Conservation (phyloP, 768 basidiomycete genomes). For the Butyriboletus loyo region DNA sequence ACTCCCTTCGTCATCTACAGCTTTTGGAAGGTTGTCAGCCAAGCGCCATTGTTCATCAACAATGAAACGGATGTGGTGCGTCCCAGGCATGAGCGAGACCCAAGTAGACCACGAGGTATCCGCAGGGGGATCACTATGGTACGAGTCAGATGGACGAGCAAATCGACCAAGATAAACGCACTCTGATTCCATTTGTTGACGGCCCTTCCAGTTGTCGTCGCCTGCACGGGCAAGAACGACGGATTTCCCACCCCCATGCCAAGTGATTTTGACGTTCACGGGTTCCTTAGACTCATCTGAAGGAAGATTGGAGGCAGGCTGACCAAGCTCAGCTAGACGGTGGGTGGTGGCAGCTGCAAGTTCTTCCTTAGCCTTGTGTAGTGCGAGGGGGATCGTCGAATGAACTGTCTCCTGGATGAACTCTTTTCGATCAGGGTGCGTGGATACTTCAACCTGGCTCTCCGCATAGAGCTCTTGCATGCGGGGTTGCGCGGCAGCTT, state of each 20-base stretch:
- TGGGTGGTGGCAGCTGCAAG: slow-evolving; percentile 14
- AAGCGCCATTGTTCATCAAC: slow-evolving; percentile 88
- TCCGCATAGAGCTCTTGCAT: slow-evolving; percentile 47
- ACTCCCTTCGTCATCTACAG: slow-evolving; percentile 91
- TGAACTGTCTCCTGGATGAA: slow-evolving; percentile 59
- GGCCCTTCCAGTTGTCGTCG: slow-evolving; percentile 73
- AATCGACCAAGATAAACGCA: slow-evolving; percentile 33
- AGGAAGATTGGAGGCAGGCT: slow-evolving; percentile 15
- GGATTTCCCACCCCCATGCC: slow-evolving; percentile 61
- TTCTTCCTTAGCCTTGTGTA: slow-evolving; percentile 37
- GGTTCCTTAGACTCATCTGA: slow-evolving; percentile 31
- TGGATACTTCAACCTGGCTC: slow-evolving; percentile 32
- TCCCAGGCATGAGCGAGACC: slow-evolving; percentile 74
- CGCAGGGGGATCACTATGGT: slow-evolving; percentile 28
- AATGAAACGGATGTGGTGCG: slow-evolving; percentile 92
- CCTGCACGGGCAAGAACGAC: slow-evolving; percentile 72
- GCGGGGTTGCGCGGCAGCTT: slow-evolving; percentile 35
- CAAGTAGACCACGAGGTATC: slow-evolving; percentile 37
- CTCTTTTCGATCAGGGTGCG: slow-evolving; percentile 29
- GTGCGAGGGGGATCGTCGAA: slow-evolving; percentile 59
- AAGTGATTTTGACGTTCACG: slow-evolving; percentile 52
- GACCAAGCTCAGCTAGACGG: slow-evolving; percentile 19
- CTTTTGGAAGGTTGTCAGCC: slow-evolving; percentile 75
- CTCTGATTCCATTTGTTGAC: slow-evolving; percentile 63
- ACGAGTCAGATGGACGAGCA: slow-evolving; percentile 15